A percentile compares a stretch with the other conserved stretches of the same genome.
These are phyloP conservation scores for Aurantiochytrium sp. DNA, from an alignment of 108 stramenopile species.

Conservation along the genomic window DNA sequence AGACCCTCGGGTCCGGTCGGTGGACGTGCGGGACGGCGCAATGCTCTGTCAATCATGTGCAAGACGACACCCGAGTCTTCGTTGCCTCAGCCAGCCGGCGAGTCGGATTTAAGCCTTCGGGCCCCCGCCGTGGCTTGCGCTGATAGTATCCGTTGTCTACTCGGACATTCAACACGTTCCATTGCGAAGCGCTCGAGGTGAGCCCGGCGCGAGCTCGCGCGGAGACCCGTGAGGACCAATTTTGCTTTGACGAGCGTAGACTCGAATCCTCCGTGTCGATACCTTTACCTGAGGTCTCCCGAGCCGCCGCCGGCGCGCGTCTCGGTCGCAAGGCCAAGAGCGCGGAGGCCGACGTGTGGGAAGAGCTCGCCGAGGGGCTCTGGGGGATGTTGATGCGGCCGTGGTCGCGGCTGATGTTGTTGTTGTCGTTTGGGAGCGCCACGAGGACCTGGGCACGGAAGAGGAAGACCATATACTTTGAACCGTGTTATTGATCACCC, in stretches of 20 bases:
- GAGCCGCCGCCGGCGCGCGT: neutral
- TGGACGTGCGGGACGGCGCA: neutral
- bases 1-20: neutral
- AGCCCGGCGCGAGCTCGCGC: no score
- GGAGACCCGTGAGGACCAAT: neutral
- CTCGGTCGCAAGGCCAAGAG: neutral
- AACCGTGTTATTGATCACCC: neutral
- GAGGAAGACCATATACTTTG: neutral
- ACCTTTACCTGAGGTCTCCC: neutral
- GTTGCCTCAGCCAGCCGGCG: neutral
- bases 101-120: neutral
- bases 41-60: constrained; percentile 16
- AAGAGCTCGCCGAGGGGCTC: no score
- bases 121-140: constrained; percentile 5
- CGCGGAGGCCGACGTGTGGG: no score
- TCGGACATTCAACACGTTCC: neutral
- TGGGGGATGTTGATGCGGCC: no score
- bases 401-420: no score
- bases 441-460: neutral
- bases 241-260: neutral
- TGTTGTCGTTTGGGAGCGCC: no score
- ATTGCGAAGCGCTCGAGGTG: no score
- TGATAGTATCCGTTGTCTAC: constrained; percentile 16
- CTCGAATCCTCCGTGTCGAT: constrained; percentile 10
- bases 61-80: neutral